Evolutionary conservation across 1,284 basidiomycete genomes (phyloP), one percentile per base, ranked within the genome.

Genomic region (Polyporus tsugae): DNA sequence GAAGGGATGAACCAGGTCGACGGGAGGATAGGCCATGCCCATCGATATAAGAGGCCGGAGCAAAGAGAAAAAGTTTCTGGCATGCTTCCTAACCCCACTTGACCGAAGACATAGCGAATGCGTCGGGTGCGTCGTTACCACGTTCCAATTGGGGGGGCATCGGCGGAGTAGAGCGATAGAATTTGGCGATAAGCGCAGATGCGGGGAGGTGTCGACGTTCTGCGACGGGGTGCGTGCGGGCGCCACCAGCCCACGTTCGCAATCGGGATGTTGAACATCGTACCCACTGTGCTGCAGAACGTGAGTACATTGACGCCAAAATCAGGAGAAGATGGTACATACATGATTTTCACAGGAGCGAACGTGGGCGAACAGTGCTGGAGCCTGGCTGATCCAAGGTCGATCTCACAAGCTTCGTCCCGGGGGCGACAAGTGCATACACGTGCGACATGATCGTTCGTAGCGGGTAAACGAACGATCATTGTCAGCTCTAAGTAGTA

Each of bases 181-280:
- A 63, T 25, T 10, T 38, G 39, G 49, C 59, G 66, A 64, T 64
- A 61, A 64, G 59, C 58, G 38, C 49, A 49, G 57, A 42, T 41
- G 22, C 15, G 33, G 42, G 52, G 61, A 29, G 55, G 55, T n/a
- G 35, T 58, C 35, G 55, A 58, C 17, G 35, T n/a, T 19, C 7
- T 58, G 22, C 38, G 36, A 22, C 22, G 15, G 36, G 19, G 42
- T 19, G 19, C 59, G 39, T 46, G 55, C 41, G 29, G 25, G 38
- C 60, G 67, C 67, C 52, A 68, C 29, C 36, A 44, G 55, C 67
- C 63, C 67, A 68, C 67, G 67, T 68, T 68, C 67, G 67, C 62
- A 15, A 17, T 36, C 36, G 15, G 13, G 15, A 29, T 7, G 36
- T 58, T 22, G 29, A 29, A 7, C 44, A 35, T 13, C 36, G 22